Conservation (phyloP, 768 basidiomycete genomes). For the Wakefieldia striispora region DNA sequence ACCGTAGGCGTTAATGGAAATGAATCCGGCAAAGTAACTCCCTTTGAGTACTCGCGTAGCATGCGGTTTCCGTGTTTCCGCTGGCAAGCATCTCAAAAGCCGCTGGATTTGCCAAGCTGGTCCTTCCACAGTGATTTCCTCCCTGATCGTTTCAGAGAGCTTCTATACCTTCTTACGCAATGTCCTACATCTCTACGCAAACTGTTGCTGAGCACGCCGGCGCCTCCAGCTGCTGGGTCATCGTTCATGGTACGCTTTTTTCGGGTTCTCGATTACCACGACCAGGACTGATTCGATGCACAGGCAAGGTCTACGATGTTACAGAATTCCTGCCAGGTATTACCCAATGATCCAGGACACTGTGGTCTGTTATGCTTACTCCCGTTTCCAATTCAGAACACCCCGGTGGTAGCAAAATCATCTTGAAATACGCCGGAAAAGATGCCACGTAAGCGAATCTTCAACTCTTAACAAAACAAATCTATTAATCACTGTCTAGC, state of each 20-base stretch:
- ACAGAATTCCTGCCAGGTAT: constrained; percentile 70
- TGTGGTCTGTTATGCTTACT: not conserved
- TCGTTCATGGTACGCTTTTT: constrained; percentile 60
- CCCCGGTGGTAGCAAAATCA: constrained; percentile 78
- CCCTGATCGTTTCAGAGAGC: not conserved
- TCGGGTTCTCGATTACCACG: constrained; percentile 30
- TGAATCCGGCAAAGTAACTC: not conserved
- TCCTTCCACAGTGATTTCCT: not conserved
- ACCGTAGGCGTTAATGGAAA: constrained; percentile 1
- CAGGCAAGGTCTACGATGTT: constrained; percentile 72
- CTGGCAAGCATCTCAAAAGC: constrained; percentile 11
- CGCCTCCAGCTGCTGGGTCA: constrained; percentile 71
- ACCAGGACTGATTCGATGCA: constrained; percentile 65
- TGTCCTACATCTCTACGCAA: constrained; percentile 36
- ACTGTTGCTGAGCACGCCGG: constrained; percentile 51
- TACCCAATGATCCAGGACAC: constrained; percentile 46
- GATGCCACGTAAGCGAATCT: constrained; percentile 69
- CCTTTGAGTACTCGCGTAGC: not conserved
- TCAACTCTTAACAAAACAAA: not conserved
- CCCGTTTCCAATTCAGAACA: constrained; percentile 42
- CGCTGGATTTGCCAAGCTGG: not conserved
- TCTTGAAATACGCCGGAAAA: constrained; percentile 81
- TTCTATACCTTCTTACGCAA: not conserved
- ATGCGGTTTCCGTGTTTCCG: constrained; percentile 17
- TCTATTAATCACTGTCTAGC: constrained; percentile 28